phyloP scores from a whole-genome alignment of 2,329 filamentous ascomycete genomes.

The Aspergillus sp. region DNA sequence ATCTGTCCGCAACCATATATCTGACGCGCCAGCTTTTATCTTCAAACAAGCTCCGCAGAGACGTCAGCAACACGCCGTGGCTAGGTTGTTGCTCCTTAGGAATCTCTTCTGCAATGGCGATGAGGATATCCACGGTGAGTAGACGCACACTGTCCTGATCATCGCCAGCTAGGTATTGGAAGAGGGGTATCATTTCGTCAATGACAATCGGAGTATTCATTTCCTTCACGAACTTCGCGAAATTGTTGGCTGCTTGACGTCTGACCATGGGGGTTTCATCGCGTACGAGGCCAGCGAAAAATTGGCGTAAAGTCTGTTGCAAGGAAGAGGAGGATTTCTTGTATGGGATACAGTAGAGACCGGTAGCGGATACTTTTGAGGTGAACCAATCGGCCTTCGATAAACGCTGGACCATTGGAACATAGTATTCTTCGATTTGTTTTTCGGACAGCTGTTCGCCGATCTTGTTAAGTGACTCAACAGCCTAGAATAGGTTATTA shows the following conservation, averaged over 20 bases:
- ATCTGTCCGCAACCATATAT: constrained; percentile 98
- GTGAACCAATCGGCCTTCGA: constrained; percentile 99
- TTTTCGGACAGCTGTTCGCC: constrained; percentile 85
- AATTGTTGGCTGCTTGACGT: constrained; percentile 91
- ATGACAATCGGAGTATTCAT: constrained; percentile 91
- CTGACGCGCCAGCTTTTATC: constrained; percentile 99
- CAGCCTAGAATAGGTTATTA: constrained; percentile 61
- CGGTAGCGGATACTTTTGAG: constrained; percentile 96
- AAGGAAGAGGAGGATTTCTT: constrained; percentile 82
- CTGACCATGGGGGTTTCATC: constrained; percentile 99
- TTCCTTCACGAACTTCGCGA: constrained; percentile 96
- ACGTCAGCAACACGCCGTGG: constrained; percentile 88
- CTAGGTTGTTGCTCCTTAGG: constrained; percentile 98
- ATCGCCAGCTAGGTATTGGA: constrained; percentile 93
- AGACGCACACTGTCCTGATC: constrained; percentile 97
- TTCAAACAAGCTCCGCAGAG: constrained; percentile 89
- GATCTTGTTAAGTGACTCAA: constrained; percentile 99
- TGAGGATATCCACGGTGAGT: constrained; percentile 92
- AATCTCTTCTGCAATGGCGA: constrained; percentile 93
- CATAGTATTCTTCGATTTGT: constrained; percentile 96
- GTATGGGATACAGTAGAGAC: constrained; percentile 91
- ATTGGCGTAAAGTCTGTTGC: constrained; percentile 86
- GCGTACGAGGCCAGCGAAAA: constrained; percentile 90
- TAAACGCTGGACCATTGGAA: constrained; percentile 90
- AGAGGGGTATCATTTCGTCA: constrained; percentile 98